Percentiles rank a stretch among this genome's conserved stretches.
Evolutionary conservation across 192 early-diverging fungal species (phyloP).

Genomic region (Irineochytrium annulatum): DNA sequence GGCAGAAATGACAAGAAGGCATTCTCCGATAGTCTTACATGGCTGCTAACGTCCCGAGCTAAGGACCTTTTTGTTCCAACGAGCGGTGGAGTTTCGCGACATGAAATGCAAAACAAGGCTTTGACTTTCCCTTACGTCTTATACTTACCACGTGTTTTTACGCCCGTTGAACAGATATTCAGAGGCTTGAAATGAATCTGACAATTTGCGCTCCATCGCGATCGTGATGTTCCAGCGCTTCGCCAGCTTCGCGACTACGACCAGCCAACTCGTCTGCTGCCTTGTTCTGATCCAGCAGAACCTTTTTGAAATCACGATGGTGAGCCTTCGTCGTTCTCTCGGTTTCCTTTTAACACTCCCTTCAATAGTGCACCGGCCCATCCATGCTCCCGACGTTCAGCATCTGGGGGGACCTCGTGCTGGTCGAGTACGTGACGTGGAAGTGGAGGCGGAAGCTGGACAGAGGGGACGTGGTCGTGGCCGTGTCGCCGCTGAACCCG

Average conservation of each 20-base stretch:
- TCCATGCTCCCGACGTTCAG: constrained; percentile 92
- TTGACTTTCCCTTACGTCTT: too few species aligned
- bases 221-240: too few species aligned
- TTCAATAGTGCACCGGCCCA: constrained; percentile 67
- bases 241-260: constrained; percentile 1
- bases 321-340: constrained; percentile 34
- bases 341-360: not conserved
- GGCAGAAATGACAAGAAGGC: too few species aligned
- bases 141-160: too few species aligned
- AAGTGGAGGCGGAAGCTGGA: constrained; percentile 14
- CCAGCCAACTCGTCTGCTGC: constrained; percentile 63
- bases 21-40: too few species aligned
- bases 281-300: constrained; percentile 68
- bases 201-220: too few species aligned
- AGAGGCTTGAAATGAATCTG: too few species aligned
- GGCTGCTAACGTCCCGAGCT: too few species aligned
- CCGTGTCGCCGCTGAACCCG: constrained; percentile 66
- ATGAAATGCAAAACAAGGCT: too few species aligned
- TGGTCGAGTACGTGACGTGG: constrained; percentile 64
- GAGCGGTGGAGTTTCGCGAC: too few species aligned
- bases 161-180: too few species aligned
- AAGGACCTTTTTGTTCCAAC: too few species aligned
- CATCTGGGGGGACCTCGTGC: constrained; percentile 72
- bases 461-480: constrained; percentile 78
- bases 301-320: constrained; percentile 71